These are phyloP conservation scores for Ganoderma multipileum DNA, from an alignment of 1,284 basidiomycete species.

Conservation along the genomic window DNA sequence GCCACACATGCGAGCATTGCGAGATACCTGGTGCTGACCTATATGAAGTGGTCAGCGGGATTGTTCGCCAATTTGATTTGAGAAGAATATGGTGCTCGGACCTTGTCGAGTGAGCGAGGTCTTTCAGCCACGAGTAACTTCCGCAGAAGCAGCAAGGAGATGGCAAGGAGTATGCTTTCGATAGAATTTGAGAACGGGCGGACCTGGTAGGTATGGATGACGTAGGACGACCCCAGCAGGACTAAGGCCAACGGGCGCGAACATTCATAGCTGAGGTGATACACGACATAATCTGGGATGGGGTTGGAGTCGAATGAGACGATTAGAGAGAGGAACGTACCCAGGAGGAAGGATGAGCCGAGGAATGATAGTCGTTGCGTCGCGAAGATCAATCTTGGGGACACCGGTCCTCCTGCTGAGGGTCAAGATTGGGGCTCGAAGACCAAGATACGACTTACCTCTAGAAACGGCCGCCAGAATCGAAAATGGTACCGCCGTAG, in stretches of 20 bases:
- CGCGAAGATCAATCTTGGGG: conserved; percentile 39
- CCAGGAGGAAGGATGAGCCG: conserved; percentile 42
- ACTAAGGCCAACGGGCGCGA: conserved; percentile 37
- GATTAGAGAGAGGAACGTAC: conserved; percentile 30
- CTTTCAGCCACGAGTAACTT: conserved; percentile 20
- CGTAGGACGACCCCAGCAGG: conserved; percentile 48
- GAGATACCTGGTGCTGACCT: conserved; percentile 27
- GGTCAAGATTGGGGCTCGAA: neutral
- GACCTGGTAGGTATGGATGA: conserved; percentile 47
- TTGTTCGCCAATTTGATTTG: neutral
- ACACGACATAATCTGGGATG: conserved; percentile 41
- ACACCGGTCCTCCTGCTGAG: conserved; percentile 10
- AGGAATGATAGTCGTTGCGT: conserved; percentile 43
- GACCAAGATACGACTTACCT: conserved; percentile 33
- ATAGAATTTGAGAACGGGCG: conserved; percentile 50
- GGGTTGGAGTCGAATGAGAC: neutral
- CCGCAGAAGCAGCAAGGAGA: conserved; percentile 35
- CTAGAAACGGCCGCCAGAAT: conserved; percentile 28
- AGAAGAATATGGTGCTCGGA: neutral
- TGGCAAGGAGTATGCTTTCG: conserved; percentile 43
- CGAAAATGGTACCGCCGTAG: conserved; percentile 43
- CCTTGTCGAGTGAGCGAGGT: neutral
- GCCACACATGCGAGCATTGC: conserved; percentile 29
- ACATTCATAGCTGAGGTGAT: conserved; percentile 31
- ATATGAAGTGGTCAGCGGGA: neutral